Conservation (phyloP, 768 basidiomycete genomes). For the Saitozyma sp. region DNA sequence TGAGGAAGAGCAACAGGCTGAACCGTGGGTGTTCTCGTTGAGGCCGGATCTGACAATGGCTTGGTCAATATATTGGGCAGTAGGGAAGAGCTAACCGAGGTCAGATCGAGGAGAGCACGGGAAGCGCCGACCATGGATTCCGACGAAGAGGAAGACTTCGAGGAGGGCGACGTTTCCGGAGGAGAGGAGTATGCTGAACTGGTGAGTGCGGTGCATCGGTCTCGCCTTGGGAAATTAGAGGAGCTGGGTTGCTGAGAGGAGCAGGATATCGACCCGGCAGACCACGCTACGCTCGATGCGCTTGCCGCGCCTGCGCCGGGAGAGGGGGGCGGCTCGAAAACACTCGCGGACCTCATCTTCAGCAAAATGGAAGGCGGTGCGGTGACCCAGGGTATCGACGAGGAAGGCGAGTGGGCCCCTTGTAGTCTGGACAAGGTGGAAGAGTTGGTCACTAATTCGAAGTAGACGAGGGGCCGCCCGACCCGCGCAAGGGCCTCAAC, state of each 20-base stretch:
- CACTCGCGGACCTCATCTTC: constrained; percentile 95
- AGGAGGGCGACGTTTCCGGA: constrained; percentile 43
- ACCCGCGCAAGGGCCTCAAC: constrained; percentile 84
- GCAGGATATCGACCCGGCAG: constrained; percentile 80
- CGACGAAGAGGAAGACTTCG: constrained; percentile 41
- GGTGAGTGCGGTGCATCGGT: constrained; percentile 38
- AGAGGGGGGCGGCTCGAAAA: constrained; percentile 51
- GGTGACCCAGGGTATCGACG: constrained; percentile 53
- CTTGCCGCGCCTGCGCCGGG: constrained; percentile 20
- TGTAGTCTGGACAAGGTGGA: background rate
- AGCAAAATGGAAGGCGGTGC: constrained; percentile 77
- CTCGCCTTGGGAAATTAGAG: background rate
- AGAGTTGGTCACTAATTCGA: constrained; percentile 1
- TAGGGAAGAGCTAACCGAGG: constrained; percentile 13
- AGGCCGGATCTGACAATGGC: background rate
- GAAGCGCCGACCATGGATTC: constrained; percentile 15
- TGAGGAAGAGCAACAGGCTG: constrained; percentile 26
- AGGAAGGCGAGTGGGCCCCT: constrained; percentile 41
- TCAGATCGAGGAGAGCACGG: constrained; percentile 27
- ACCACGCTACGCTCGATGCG: constrained; percentile 77
- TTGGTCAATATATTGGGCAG: too few relatives aligned
- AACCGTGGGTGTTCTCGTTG: background rate
- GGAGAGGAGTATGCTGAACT: constrained; percentile 56
- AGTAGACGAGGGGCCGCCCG: constrained; percentile 55
- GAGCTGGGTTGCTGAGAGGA: background rate